Percentiles rank a stretch among this genome's conserved stretches.
These are phyloP conservation scores for Debaryomycetaceae sp. DNA, from an alignment of 1,139 yeast species.

Conservation along the genomic window DNA sequence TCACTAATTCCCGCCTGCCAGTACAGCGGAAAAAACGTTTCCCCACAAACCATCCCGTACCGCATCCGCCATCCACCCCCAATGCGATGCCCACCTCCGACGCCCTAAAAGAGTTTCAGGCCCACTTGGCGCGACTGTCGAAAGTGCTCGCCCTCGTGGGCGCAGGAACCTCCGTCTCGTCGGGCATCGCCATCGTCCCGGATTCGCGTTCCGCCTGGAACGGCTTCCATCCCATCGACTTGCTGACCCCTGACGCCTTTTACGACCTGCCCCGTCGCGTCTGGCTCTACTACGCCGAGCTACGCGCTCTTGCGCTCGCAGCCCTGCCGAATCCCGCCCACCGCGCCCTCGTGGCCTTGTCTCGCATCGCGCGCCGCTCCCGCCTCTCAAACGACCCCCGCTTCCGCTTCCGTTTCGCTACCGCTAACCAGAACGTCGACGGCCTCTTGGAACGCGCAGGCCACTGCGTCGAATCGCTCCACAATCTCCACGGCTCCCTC, in stretches of 20 bases:
- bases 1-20: neutral
- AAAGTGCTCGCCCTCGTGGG: constrained; percentile 71
- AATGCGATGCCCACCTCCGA: neutral
- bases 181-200: constrained; percentile 68
- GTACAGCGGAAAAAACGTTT: neutral
- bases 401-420: constrained; percentile 29
- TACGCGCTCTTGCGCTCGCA: constrained; percentile 51
- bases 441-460: constrained; percentile 60
- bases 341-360: constrained; percentile 43
- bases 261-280: constrained; percentile 73
- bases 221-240: constrained; percentile 66
- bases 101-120: constrained; percentile 39
- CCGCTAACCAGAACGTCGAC: constrained; percentile 78
- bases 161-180: constrained; percentile 70
- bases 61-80: neutral
- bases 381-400: neutral
- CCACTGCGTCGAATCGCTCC: constrained; percentile 38
- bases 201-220: constrained; percentile 73
- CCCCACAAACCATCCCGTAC: neutral
- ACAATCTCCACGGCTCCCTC: constrained; percentile 72
- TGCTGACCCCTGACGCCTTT: constrained; percentile 89
- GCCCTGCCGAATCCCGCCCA: constrained; percentile 74
- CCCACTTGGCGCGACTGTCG: constrained; percentile 36
- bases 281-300: constrained; percentile 77
- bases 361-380: constrained; percentile 21